Evolutionary conservation across 2,329 filamentous ascomycete genomes (phyloP).

Genomic region (Fusarium tanahbumbuense): DNA sequence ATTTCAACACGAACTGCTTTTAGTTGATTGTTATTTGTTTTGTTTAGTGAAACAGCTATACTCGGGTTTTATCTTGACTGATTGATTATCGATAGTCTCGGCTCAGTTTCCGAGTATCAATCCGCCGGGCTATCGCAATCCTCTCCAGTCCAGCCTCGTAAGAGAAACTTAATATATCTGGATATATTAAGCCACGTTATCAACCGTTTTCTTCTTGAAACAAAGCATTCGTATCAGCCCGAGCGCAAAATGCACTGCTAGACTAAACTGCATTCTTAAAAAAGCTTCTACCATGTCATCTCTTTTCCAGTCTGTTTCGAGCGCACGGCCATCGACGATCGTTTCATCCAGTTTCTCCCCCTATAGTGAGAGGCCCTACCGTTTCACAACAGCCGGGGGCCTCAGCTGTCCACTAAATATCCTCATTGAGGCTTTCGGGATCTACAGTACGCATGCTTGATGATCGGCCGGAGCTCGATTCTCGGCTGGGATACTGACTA

Average conservation of each 20-base stretch:
- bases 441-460: neutral
- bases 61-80: slow-evolving; percentile 4
- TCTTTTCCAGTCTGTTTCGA: neutral
- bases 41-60: slow-evolving; percentile 1
- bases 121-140: neutral
- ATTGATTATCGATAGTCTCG: slow-evolving; percentile 1
- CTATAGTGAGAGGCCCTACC: slow-evolving; percentile 9
- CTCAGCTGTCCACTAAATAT: neutral
- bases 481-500: neutral
- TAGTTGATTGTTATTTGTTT: neutral
- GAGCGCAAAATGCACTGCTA: neutral
- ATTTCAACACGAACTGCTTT: neutral
- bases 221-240: neutral
- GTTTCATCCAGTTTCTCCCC: slow-evolving; percentile 23
- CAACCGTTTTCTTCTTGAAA: neutral
- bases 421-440: neutral
- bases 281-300: neutral
- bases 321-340: slow-evolving; percentile 14
- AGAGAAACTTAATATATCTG: neutral
- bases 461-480: slow-evolving; percentile 6
- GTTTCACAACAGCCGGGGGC: slow-evolving; percentile 27
- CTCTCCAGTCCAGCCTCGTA: neutral
- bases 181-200: neutral
- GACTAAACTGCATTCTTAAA: neutral
- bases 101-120: neutral